Evolutionary conservation across 2,329 filamentous ascomycete genomes (phyloP), one percentile per base, ranked within the genome.

Genomic region (Diaporthe aspalathi): DNA sequence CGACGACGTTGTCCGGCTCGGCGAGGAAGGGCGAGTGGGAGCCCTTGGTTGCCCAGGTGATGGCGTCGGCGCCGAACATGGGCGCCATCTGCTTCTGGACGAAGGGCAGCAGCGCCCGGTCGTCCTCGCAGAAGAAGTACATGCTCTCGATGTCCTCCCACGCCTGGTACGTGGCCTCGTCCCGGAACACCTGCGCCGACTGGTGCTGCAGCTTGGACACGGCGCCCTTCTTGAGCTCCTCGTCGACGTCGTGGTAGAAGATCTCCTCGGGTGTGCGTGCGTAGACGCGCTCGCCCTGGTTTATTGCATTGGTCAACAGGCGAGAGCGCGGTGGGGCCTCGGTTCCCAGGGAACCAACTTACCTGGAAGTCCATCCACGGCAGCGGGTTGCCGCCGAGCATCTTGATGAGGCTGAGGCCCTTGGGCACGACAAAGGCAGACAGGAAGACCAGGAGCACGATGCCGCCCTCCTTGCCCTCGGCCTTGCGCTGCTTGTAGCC

Each of bases 391-490:
- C 75, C 75, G 5, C 76, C 76, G 14, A 78, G 67, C 74, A 76
- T 70, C 29, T 72, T 70, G 32, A 73, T 60, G 24, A 76, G 68
- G 68, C 67, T 74, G 62, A 69, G 56, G 45, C 76, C 76, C 65
- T 70, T 72, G 52, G 75, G 74, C 17, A 73, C 74, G 2, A 77
- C 74, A 53, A 77, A 78, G 14, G 77, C 77, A 27, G 75, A 24
- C 29, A 77, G 68, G 68, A 80, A 82, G 5, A 78, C 79, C 17
- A 76, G 72, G 67, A 76, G 74, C 9, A 78, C 72, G 9, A 83
- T 77, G 1, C 81, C 81, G 3, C 81, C 81, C 45, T 76, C 77
- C 73, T 79, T 75, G 6, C 80, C 80, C 9, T 73, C 73, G 4
- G 70, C 70, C 57, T 74, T 76, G 17, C 81, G 75, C 63, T 80